Evolutionary conservation across 1,139 yeast genomes (phyloP), one percentile per base, ranked within the genome.

Genomic region (Kodamaea sp.): DNA sequence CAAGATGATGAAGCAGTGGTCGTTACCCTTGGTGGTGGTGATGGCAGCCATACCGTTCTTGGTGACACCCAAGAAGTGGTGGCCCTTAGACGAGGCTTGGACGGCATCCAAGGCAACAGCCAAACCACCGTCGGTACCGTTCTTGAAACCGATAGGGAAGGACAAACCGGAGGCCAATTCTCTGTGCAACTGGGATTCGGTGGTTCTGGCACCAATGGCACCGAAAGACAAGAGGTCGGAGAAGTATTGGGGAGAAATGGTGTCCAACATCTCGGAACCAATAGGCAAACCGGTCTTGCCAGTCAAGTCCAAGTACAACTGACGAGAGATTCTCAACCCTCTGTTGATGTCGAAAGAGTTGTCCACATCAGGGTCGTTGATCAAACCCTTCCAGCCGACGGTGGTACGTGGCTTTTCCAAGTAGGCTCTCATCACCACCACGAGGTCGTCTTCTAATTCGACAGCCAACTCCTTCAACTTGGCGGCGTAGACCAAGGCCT

Each of bases 181-280:
- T 66, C 98, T 83, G 70, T 92, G 98, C 45, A 92, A 78, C 66
- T 92, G 98, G 32, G 97, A 88, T 71, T 92, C 98, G 34, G 98
- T 92, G 43, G 98, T 92, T 73, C 98, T 82, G 36, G 98, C 98
- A 56, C 98, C 98, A 66, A 92, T 88, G 41, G 98, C 98, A 50
- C 98, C 98, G 50, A 92, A 81, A 26, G 96, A 85, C 50, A 92
- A 76, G 49, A 89, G 73, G 63, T 92, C 98, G 19, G 95, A 83
- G 50, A 92, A 75, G 73, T 78, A 92, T 73, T 92, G 98, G n/a
- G 98, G 98, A 16, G 96, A 87, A 46, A 90, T 90, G 43, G 97
- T 92, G 63, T 92, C 98, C 63, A 92, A 80, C 97, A 92, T 92
- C 64, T 92, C 98, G 30, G 94, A 84, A 36, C 96, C 98, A 53